phyloP scores from a whole-genome alignment of 164 flowering plant species.

The Magnolia sinica region DNA sequence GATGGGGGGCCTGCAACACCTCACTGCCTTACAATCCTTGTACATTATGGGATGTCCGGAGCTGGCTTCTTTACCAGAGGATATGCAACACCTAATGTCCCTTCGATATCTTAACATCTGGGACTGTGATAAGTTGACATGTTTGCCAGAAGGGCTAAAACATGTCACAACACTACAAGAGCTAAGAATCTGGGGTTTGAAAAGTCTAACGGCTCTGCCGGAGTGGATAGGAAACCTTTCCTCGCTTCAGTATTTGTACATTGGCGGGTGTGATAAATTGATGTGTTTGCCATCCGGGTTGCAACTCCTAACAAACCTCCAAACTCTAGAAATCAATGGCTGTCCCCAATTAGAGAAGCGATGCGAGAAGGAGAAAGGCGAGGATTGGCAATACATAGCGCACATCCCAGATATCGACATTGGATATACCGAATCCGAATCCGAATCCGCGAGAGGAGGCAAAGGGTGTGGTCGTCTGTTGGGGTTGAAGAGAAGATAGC shows the following conservation, averaged over 20 bases:
- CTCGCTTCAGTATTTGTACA: background rate
- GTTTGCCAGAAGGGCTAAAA: background rate
- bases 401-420: slow-evolving; percentile 10
- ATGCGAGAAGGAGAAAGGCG: slow-evolving; percentile 8
- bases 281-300: background rate
- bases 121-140: background rate
- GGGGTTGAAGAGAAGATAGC: no score
- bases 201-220: background rate
- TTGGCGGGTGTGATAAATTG: background rate
- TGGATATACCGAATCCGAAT: background rate
- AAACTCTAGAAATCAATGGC: no score
- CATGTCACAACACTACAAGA: background rate
- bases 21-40: background rate
- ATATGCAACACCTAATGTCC: background rate
- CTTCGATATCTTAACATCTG: background rate
- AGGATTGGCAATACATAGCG: slow-evolving; percentile 11
- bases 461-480: no score
- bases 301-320: background rate
- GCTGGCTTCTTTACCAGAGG: background rate
- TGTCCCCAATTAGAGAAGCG: slow-evolving; percentile 9
- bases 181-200: background rate
- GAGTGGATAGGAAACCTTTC: background rate
- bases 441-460: no score
- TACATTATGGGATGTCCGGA: background rate
- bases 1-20: background rate